Base-by-base conservation (phyloP, 2,329 filamentous ascomycete genomes). In the Mollisia scopiformis region DNA sequence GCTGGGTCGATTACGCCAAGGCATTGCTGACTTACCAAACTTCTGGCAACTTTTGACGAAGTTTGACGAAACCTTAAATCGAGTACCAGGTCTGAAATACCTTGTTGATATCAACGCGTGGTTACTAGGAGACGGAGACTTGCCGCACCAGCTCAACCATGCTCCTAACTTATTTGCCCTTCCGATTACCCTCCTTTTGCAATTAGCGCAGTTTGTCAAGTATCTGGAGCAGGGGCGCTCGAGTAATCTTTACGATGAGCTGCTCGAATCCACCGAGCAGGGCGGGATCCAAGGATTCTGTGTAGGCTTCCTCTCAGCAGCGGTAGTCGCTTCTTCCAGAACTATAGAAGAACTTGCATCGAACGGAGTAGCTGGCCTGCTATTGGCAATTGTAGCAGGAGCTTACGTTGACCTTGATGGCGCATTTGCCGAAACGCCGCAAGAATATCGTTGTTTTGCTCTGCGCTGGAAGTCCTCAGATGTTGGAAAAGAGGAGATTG, bases 251-350 rank as follows among this genome's bases (percentile, higher is more conserved):
- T 19, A 58, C 30, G 5, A 8, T 21, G 21, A 21, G 7, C 13
- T 58, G 6, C 30, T 51, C 3, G 23, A 25, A 33, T 13, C 23
- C 14, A 30, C 50, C 6, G 27, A 33, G n/a, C 13, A 10, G 1
- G 55, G 55, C 21, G 66, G 62, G 23, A 28, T 64, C 13, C 66
- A 68, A 58, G 66, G 66, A 2, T 67, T 67, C 33, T 68, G 66
- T 31, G 57, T 56, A 39, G 66, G 66, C 10, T 58, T 67, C 35
- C 33, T 68, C 6, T 57, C 47, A 11, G 66, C 66, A 50, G 23
- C 60, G 41, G 62, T 62, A 10, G 55, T 68, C 6, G 56, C 52
- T 4, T 58, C 63, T 37, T 55, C 57, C 16, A 41, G 51, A 37
- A 55, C 30, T 16, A 58, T 64, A 35, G 46, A 59, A 31, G 61